Evolutionary conservation across 2,329 filamentous ascomycete genomes (phyloP).

Genomic region (Scleromitrula shiraiana): DNA sequence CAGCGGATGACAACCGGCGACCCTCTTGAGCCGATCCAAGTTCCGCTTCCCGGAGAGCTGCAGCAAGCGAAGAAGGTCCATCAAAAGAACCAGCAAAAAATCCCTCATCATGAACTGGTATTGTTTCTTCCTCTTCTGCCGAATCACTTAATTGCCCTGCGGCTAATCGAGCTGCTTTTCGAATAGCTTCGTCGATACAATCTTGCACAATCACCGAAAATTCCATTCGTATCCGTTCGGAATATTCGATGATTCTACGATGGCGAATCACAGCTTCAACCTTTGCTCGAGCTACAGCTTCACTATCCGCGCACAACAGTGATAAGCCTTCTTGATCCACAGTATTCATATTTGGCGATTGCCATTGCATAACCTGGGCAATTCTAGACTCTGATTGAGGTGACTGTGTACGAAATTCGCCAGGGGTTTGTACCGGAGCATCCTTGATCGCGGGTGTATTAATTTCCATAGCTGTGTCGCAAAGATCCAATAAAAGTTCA

Average conservation of each 20-base stretch:
- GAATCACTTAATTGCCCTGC: slow-evolving; percentile 80
- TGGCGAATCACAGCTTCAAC: slow-evolving; percentile 90
- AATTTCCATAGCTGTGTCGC: slow-evolving; percentile 91
- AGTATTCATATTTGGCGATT: slow-evolving; percentile 84
- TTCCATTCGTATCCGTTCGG: slow-evolving; percentile 89
- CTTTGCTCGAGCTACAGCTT: slow-evolving; percentile 75
- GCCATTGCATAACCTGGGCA: slow-evolving; percentile 91
- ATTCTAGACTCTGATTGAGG: slow-evolving; percentile 94
- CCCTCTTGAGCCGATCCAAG: slow-evolving; percentile 27
- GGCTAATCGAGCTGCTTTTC: slow-evolving; percentile 81
- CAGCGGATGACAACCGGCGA: slow-evolving; percentile 42
- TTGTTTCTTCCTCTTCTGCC: slow-evolving; percentile 38
- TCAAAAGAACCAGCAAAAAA: slow-evolving; percentile 49
- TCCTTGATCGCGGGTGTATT: slow-evolving; percentile 93
- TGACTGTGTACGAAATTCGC: slow-evolving; percentile 85
- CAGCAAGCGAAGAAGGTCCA: slow-evolving; percentile 46
- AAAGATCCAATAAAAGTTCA: slow-evolving; percentile 87
- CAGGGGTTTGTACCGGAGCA: slow-evolving; percentile 53
- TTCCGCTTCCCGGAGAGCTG: slow-evolving; percentile 38
- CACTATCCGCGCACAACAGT: slow-evolving; percentile 82
- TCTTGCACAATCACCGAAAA: slow-evolving; percentile 90
- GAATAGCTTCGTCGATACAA: slow-evolving; percentile 86
- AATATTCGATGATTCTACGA: slow-evolving; percentile 88
- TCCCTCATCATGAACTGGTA: slow-evolving; percentile 42
- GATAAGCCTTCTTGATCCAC: slow-evolving; percentile 88